phyloP scores from a whole-genome alignment of 176 grass and related monocot genomes.

The Juncus effusus region DNA sequence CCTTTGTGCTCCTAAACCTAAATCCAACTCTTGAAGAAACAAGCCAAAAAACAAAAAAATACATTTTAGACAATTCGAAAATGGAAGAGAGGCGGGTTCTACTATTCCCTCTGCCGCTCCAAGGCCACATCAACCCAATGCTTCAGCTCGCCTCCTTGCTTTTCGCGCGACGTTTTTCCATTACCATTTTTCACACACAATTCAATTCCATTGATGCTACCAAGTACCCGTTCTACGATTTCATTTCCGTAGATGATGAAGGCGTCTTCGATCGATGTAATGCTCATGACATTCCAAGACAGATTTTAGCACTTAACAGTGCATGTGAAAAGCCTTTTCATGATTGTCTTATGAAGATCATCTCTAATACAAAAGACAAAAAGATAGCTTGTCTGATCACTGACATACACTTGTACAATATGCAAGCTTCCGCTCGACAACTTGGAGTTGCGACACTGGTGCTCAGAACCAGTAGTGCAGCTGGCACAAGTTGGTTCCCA shows the following conservation, averaged over 20 bases:
- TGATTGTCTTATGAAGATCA: background rate
- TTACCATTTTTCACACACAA: constrained; percentile 32
- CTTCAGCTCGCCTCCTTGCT: constrained; percentile 23
- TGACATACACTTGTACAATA: constrained; percentile 27
- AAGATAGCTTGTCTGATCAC: constrained; percentile 24
- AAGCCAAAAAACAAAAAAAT: background rate
- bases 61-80: constrained; percentile 1
- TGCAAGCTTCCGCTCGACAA: constrained; percentile 24
- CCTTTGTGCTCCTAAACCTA: no score
- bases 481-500: background rate
- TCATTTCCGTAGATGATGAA: constrained; percentile 10
- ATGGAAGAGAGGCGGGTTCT: background rate
- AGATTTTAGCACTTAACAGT: constrained; percentile 3
- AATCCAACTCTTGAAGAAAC: no score
- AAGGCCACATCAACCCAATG: constrained; percentile 29
- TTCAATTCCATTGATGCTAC: constrained; percentile 17
- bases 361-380: background rate
- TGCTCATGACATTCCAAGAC: background rate
- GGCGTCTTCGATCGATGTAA: background rate
- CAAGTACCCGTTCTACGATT: constrained; percentile 18
- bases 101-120: constrained; percentile 20
- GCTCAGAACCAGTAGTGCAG: constrained; percentile 30
- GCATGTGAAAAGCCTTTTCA: constrained; percentile 19
- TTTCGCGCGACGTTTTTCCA: constrained; percentile 15
- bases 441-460: constrained; percentile 27